These are phyloP conservation scores for Candida boleticola DNA, from an alignment of 805 yeast species.

Conservation along the genomic window DNA sequence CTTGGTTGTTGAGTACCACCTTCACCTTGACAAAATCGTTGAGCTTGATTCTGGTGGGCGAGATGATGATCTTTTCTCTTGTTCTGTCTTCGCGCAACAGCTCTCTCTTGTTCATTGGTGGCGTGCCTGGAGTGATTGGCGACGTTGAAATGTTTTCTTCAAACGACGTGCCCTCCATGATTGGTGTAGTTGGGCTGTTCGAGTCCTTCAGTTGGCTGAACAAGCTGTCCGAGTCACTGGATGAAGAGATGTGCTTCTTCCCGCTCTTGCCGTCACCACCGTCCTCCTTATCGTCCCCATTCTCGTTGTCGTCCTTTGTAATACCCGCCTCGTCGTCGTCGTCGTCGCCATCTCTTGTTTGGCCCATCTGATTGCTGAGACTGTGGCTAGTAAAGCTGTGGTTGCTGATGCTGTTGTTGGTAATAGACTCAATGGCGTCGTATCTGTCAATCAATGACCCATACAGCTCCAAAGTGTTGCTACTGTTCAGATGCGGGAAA, in stretches of 20 bases:
- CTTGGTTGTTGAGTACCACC: conserved; percentile 22
- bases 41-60: conserved; percentile 2
- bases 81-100: neutral
- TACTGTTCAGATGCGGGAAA: conserved; percentile 11
- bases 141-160: neutral
- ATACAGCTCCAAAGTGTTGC: conserved; percentile 23
- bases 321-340: neutral
- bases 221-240: conserved; percentile 10
- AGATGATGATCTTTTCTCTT: neutral
- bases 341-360: neutral
- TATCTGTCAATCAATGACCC: conserved; percentile 29
- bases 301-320: conserved; percentile 2
- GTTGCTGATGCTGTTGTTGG: neutral
- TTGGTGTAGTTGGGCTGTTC: conserved; percentile 12
- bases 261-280: neutral
- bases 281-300: conserved; percentile 1
- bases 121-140: conserved; percentile 1
- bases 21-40: conserved; percentile 23
- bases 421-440: conserved; percentile 15
- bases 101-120: neutral
- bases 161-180: conserved; percentile 10
- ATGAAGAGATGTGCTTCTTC: neutral
- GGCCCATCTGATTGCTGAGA: neutral
- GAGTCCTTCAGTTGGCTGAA: conserved; percentile 10
- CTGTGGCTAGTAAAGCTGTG: neutral